A percentile compares a stretch with the other conserved stretches of the same genome.
phyloP scores from a whole-genome alignment of 73 alveolate genomes.

The Paramecium biaurelia region DNA sequence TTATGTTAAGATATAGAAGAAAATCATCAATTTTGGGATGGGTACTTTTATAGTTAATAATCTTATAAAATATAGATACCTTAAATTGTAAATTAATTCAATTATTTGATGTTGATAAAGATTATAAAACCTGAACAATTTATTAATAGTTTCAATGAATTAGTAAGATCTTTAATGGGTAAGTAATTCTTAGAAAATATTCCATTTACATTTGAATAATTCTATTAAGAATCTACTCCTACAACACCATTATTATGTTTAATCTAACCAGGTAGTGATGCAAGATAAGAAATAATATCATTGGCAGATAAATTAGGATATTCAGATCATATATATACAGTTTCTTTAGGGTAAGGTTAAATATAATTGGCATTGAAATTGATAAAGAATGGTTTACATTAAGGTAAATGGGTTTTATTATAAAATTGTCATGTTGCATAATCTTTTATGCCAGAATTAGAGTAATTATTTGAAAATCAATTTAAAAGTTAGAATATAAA shows the following conservation, averaged over 20 bases:
- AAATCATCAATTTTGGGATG: conserved; percentile 75
- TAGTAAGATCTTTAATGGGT: conserved; percentile 89
- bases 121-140: conserved; percentile 96
- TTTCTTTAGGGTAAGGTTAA: conserved; percentile 93
- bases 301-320: background rate
- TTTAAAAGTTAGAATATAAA: conserved; percentile 71
- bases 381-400: conserved; percentile 86
- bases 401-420: conserved; percentile 99
- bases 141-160: conserved; percentile 82
- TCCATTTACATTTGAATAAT: conserved; percentile 88
- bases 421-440: conserved; percentile 99
- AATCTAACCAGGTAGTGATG: conserved; percentile 98
- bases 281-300: conserved; percentile 56
- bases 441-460: conserved; percentile 98
- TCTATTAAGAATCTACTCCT: conserved; percentile 89
- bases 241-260: conserved; percentile 92
- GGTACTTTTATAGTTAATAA: background rate
- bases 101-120: conserved; percentile 75
- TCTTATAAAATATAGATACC: conserved; percentile 68
- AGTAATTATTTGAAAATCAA: conserved; percentile 92
- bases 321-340: conserved; percentile 68
- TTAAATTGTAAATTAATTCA: background rate
- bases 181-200: conserved; percentile 78
- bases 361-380: conserved; percentile 91
- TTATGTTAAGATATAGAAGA: background rate